These are phyloP conservation scores for Athelia sp. DNA, from an alignment of 1,284 basidiomycete species.

Conservation along the genomic window DNA sequence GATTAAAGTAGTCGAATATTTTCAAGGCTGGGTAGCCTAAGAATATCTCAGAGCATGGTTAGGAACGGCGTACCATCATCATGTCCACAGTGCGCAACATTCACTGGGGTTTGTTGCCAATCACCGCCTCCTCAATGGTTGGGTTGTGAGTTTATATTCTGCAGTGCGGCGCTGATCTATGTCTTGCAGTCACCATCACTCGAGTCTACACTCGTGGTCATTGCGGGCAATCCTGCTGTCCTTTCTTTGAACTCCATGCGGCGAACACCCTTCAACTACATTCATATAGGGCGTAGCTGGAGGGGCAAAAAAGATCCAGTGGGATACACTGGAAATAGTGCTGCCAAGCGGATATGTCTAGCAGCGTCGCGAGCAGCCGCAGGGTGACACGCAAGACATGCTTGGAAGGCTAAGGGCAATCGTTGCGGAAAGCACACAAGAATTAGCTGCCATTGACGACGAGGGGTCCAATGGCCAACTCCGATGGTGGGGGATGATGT, in stretches of 20 bases:
- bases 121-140: slow-evolving; percentile 60
- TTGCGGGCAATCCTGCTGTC: slow-evolving; percentile 49
- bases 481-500: not conserved
- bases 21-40: slow-evolving; percentile 54
- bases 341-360: slow-evolving; percentile 22
- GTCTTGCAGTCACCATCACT: slow-evolving; percentile 45
- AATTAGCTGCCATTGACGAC: not conserved
- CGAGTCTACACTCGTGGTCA: slow-evolving; percentile 51
- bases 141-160: slow-evolving; percentile 8
- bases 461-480: not conserved
- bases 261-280: slow-evolving; percentile 48
- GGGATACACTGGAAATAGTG: slow-evolving; percentile 35
- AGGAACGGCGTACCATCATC: slow-evolving; percentile 64
- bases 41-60: not conserved
- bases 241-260: slow-evolving; percentile 55
- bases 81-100: slow-evolving; percentile 60
- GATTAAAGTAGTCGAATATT: slow-evolving; percentile 61
- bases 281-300: slow-evolving; percentile 46
- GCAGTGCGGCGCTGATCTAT: not conserved
- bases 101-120: slow-evolving; percentile 63
- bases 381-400: not conserved
- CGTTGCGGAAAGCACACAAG: not conserved
- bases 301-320: slow-evolving; percentile 37
- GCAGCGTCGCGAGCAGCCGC: slow-evolving; percentile 17
- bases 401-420: not conserved